A percentile compares a stretch with the other conserved stretches of the same genome.
phyloP scores from a whole-genome alignment of 2,329 filamentous ascomycete genomes.

The Alternaria sp. region DNA sequence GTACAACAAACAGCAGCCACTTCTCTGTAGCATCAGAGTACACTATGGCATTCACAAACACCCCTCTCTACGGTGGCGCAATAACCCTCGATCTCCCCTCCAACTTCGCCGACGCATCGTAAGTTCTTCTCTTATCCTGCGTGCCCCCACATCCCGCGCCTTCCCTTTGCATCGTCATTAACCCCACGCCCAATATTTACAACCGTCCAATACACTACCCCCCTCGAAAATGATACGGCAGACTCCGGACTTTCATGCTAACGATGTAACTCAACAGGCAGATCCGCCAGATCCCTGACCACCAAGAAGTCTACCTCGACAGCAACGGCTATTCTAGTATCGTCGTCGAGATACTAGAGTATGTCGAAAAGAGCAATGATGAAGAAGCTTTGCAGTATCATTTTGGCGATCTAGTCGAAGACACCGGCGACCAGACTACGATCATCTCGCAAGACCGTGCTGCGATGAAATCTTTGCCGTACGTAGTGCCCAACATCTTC shows the following conservation, averaged over 20 bases:
- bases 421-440: slow-evolving; percentile 48
- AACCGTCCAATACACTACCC: neutral
- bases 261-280: slow-evolving; percentile 58
- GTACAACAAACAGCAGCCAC: slow-evolving; percentile 24
- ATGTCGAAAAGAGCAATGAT: slow-evolving; percentile 73
- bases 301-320: slow-evolving; percentile 94
- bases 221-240: neutral
- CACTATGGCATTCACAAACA: slow-evolving; percentile 62
- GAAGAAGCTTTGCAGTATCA: slow-evolving; percentile 69
- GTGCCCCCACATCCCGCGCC: slow-evolving; percentile 15
- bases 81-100: slow-evolving; percentile 73
- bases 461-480: slow-evolving; percentile 50
- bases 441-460: slow-evolving; percentile 42
- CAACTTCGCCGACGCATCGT: slow-evolving; percentile 79
- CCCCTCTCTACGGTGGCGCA: slow-evolving; percentile 76
- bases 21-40: slow-evolving; percentile 17
- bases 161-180: slow-evolving; percentile 12
- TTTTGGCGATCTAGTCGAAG: slow-evolving; percentile 57
- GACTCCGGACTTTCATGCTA: neutral
- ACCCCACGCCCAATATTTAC: neutral
- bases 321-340: slow-evolving; percentile 83
- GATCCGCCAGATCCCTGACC: slow-evolving; percentile 79
- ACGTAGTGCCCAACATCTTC: slow-evolving; percentile 26
- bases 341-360: slow-evolving; percentile 90
- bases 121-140: slow-evolving; percentile 32